Percentiles rank a stretch among this genome's conserved stretches.
Conservation (phyloP, 1,139 yeast genomes). For the Magnusiomyces tetraspermus region DNA sequence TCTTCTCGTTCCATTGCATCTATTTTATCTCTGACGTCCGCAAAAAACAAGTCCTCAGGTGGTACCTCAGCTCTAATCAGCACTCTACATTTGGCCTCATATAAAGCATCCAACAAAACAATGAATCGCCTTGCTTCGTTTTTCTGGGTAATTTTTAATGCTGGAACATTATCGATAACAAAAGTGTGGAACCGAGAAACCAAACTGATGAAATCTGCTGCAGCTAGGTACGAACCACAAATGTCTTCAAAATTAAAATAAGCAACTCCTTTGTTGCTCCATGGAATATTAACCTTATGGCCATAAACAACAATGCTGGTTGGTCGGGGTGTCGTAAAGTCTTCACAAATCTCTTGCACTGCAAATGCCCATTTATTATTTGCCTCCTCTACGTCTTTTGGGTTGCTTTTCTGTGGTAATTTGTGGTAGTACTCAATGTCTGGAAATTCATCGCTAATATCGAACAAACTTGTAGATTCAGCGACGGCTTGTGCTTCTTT, state of each 20-base stretch:
- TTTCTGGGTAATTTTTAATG: constrained; percentile 47
- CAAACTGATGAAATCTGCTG: constrained; percentile 61
- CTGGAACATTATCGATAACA: constrained; percentile 53
- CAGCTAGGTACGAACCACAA: constrained; percentile 51
- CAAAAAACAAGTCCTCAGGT: constrained; percentile 51
- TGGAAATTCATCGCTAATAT: neutral
- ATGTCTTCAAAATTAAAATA: constrained; percentile 45
- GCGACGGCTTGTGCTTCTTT: neutral
- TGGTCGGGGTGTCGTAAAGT: constrained; percentile 23
- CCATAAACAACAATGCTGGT: constrained; percentile 46
- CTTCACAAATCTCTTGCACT: constrained; percentile 22
- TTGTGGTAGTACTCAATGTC: constrained; percentile 10
- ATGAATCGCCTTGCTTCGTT: constrained; percentile 64
- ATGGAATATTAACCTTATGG: constrained; percentile 42
- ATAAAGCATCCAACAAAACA: constrained; percentile 56
- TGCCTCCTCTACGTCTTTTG: constrained; percentile 7
- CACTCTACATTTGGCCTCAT: constrained; percentile 56
- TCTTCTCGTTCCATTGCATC: constrained; percentile 18
- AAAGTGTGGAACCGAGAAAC: constrained; percentile 52
- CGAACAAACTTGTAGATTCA: neutral
- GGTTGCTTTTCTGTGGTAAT: neutral
- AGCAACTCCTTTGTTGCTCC: constrained; percentile 39
- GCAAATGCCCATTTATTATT: constrained; percentile 36
- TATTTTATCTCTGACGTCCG: constrained; percentile 29
- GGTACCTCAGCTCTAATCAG: constrained; percentile 43